These are phyloP conservation scores for Talaromyces rugulosus DNA, from an alignment of 2,329 filamentous ascomycete genomes.

Conservation along the genomic window DNA sequence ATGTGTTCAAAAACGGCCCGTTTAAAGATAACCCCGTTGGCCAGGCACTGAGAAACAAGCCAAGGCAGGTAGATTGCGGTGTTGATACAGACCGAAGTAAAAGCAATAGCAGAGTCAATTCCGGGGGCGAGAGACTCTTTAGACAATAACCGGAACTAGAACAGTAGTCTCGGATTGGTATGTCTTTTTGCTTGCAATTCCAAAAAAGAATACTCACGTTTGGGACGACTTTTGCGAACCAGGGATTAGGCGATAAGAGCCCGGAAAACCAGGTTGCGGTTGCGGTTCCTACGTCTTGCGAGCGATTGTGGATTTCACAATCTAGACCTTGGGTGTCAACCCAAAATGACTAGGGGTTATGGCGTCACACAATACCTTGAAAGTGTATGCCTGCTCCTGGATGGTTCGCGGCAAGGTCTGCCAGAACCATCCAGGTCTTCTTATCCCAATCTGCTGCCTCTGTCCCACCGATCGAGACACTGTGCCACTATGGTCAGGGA, in stretches of 20 bases:
- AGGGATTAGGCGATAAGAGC: conserved; percentile 63
- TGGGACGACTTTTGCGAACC: conserved; percentile 68
- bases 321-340: conserved; percentile 27
- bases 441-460: conserved; percentile 50
- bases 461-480: not conserved
- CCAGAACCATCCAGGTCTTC: conserved; percentile 61
- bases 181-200: not conserved
- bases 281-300: conserved; percentile 57
- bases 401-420: conserved; percentile 57
- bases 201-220: conserved; percentile 47
- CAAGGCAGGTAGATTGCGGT: conserved; percentile 82
- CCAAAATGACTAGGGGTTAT: no score
- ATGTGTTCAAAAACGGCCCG: conserved; percentile 66
- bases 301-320: conserved; percentile 54
- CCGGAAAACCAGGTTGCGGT: conserved; percentile 61
- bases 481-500: no score
- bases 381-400: conserved; percentile 79
- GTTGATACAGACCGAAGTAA: conserved; percentile 88
- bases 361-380: conserved; percentile 39
- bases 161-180: no score
- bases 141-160: conserved; percentile 58
- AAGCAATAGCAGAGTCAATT: conserved; percentile 68
- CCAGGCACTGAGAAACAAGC: conserved; percentile 74
- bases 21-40: conserved; percentile 65
- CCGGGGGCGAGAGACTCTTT: conserved; percentile 56